Evolutionary conservation across 805 yeast genomes (phyloP).

Genomic region (Cyberlindnera mycetangii): DNA sequence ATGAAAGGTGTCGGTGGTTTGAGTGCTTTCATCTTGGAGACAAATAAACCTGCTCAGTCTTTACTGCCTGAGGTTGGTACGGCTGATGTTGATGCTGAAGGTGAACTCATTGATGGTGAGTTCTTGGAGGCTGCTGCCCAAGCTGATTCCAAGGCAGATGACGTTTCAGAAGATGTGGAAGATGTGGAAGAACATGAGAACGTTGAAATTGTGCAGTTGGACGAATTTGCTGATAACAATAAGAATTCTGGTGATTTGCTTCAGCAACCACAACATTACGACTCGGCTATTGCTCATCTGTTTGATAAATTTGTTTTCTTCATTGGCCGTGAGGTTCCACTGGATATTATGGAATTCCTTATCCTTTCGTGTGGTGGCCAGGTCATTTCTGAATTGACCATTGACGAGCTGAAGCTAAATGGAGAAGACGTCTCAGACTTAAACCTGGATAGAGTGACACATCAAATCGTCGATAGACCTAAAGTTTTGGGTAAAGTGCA

Average conservation of each 20-base stretch:
- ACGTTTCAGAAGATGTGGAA: slow-evolving; percentile 32
- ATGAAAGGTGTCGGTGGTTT: slow-evolving; percentile 89
- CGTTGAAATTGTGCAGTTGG: slow-evolving; percentile 53
- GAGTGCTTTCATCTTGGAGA: slow-evolving; percentile 74
- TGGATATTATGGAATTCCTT: slow-evolving; percentile 86
- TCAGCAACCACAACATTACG: slow-evolving; percentile 63
- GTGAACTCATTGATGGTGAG: slow-evolving; percentile 32
- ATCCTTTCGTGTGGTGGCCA: slow-evolving; percentile 85
- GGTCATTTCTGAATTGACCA: slow-evolving; percentile 79
- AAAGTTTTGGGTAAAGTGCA: slow-evolving; percentile 70
- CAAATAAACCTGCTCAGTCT: slow-evolving; percentile 30
- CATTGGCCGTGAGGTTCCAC: slow-evolving; percentile 93
- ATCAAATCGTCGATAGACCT: slow-evolving; percentile 94
- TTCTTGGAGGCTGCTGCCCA: slow-evolving; percentile 55
- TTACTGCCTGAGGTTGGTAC: slow-evolving; percentile 29
- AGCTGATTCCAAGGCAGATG: slow-evolving; percentile 35
- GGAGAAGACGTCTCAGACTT: slow-evolving; percentile 38
- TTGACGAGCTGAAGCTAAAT: slow-evolving; percentile 61
- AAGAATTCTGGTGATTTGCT: slow-evolving; percentile 66
- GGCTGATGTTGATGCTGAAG: slow-evolving; percentile 26
- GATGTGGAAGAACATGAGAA: slow-evolving; percentile 36
- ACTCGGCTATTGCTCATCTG: slow-evolving; percentile 59
- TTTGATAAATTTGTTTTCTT: slow-evolving; percentile 77
- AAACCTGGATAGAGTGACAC: slow-evolving; percentile 73
- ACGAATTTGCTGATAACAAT: slow-evolving; percentile 63